Evolutionary conservation across 1,139 yeast genomes (phyloP), one percentile per base, ranked within the genome.

Genomic region (Suhomyces yuchorum): DNA sequence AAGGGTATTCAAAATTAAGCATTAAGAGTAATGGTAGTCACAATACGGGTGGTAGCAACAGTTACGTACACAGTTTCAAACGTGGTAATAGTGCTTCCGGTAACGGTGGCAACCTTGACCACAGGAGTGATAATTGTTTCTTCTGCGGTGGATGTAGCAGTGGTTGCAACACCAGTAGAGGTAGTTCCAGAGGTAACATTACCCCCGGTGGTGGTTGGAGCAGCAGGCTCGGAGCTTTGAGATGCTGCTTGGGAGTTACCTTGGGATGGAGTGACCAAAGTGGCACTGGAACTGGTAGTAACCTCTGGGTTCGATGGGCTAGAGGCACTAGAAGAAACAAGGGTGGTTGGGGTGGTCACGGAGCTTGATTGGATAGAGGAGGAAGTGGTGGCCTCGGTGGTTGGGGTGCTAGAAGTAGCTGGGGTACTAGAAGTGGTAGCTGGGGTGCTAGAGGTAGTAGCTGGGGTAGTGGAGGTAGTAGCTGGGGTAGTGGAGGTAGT

Each of bases 11-110:
- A 38, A 12, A n/a, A 12, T 35, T 32, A 44, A 15, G 30, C 48
- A 8, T 33, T 26, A 19, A 40, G 40, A 28, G 47, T 44, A 18
- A 50, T 45, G 22, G 52, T 49, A 11, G 50, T 41, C 18, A 46
- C 44, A 19, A 48, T 26, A 33, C 50, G 52, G 14, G 46, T 40
- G 18, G 56, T 49, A 15, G 51, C 46, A n/a, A 52, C 55, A 19
- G 56, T 53, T 26, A 38, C 26, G 51, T 51, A 54, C 14, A 43
- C 43, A 7, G 59, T 55, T 36, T 46, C 48, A 15, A 51, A 46
- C 14, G 58, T 51, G 28, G 50, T 43, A 39, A 46, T 18, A 14
- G 39, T 17, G 38, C 19, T 22, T 15, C 46, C 46, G 17, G 18
- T 17, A 11, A 43, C 38, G 6, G 17, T 17, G 18, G 37, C 38